phyloP scores from a whole-genome alignment of 139 green algal species.

The Volvox reticuliferus region DNA sequence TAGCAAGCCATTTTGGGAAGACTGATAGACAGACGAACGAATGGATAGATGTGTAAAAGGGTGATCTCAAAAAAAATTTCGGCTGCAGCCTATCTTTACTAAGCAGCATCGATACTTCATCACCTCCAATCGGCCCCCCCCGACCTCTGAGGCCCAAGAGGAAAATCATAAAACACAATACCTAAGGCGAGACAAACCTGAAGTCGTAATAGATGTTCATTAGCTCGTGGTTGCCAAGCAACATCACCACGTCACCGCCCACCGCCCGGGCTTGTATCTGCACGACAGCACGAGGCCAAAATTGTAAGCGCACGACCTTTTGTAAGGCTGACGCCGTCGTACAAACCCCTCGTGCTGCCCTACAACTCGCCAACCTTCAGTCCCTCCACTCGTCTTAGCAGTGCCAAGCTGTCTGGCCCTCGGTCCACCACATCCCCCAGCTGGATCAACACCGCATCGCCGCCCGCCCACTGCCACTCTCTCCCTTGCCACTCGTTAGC shows the following conservation, averaged over 20 bases:
- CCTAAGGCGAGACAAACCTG: no score
- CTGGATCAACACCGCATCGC: conserved; percentile 46
- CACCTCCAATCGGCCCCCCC: no score
- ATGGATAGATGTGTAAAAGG: no score
- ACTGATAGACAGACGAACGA: not conserved
- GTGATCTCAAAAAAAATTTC: no score
- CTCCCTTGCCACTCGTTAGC: not conserved
- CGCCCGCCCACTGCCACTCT: conserved; percentile 29
- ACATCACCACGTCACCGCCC: conserved; percentile 42
- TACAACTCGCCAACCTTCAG: conserved; percentile 14
- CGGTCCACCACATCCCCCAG: conserved; percentile 59
- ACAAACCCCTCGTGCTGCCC: not conserved
- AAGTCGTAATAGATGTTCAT: no score
- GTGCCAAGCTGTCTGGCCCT: conserved; percentile 44
- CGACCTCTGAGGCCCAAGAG: no score
- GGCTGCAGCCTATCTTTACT: no score
- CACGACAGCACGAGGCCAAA: not conserved
- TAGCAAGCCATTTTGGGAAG: no score
- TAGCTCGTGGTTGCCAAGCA: conserved; percentile 63
- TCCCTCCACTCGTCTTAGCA: conserved; percentile 44
- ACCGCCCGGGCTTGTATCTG: conserved; percentile 37
- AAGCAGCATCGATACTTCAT: no score
- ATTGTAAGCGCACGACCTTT: not conserved
- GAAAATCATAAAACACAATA: no score
- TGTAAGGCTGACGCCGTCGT: not conserved